Percentiles rank a stretch among this genome's conserved stretches.
Evolutionary conservation across 331 rosid genomes (phyloP).

Genomic region (Acacia concinna): DNA sequence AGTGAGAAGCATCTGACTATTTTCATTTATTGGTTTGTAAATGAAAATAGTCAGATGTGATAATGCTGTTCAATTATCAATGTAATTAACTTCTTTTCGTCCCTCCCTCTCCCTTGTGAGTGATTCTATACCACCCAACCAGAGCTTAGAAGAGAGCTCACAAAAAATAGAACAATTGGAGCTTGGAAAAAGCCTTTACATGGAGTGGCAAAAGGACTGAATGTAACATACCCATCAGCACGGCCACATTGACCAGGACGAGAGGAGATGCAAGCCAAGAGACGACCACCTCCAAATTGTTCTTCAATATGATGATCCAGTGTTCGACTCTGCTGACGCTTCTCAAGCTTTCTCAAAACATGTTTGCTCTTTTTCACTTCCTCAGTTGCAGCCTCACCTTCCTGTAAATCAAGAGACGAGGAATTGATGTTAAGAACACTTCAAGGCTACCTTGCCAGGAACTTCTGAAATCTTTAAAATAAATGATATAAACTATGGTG

Average conservation of each 20-base stretch:
- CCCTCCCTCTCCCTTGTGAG: neutral
- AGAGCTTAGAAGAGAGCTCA: neutral
- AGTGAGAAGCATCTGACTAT: neutral
- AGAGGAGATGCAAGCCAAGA: constrained; percentile 53
- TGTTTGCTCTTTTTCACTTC: constrained; percentile 51
- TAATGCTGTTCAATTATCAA: neutral
- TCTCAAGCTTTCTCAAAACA: constrained; percentile 47
- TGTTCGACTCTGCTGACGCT: constrained; percentile 44
- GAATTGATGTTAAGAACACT: neutral
- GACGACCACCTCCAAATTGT: constrained; percentile 51
- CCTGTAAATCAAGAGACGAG: constrained; percentile 25
- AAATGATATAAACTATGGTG: neutral
- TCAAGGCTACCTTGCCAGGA: neutral
- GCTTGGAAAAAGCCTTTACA: neutral
- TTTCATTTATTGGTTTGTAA: too few species aligned
- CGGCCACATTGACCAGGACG: constrained; percentile 59
- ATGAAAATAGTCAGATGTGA: neutral
- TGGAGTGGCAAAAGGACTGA: neutral
- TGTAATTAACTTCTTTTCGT: neutral
- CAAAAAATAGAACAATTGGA: neutral
- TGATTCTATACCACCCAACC: neutral
- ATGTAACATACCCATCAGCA: constrained; percentile 44
- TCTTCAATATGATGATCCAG: constrained; percentile 54
- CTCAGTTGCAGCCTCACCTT: constrained; percentile 41
- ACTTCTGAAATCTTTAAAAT: neutral